Base-by-base conservation (phyloP, 805 yeast genomes). In the Hanseniaspora nectarophila region DNA sequence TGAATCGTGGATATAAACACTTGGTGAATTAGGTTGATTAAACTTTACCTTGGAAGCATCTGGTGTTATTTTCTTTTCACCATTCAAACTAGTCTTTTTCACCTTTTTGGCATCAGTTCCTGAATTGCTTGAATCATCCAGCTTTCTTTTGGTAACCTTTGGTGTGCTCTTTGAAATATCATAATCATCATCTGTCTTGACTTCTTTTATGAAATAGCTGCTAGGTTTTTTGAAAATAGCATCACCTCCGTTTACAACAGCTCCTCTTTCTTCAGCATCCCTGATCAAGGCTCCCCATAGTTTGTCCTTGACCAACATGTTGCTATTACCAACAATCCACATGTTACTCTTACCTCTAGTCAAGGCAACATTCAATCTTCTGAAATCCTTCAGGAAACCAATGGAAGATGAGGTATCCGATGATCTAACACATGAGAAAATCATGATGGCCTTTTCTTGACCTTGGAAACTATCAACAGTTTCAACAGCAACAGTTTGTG, bases 401-500 rank as follows among this genome's bases (percentile, higher is more conserved):
- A 90, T 86, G 23, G 74, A 69, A 31, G 60, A 58, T 10, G 66
- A 60, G 8, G 73, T 76, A 13, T 75, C 71, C 45, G 80, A 82
- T 0, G 97, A 95, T 60, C 98, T 77, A 4, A 92, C 99, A 77
- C 97, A 90, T 0, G 97, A 88, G 73, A 92, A 82, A 45, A 92
- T 77, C 56, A 92, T 86, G 44, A 92, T 78, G 56, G 90, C 97
- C 65, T 90, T 92, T 63, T 92, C 99, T 66, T 92, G 97, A 57
- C 95, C 97, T 70, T 88, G 99, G 64, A 89, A 92, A 1, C 97
- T 98, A 73, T 92, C 99, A 55, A 92, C 88, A 0, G 99, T 87
- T 62, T 89, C 88, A 68, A 92, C 88, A 62, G 85, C 95, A 45
- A 94, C 78, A 50, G 77, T 81, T 29, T 76, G 73, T 18, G 74